Conservation (phyloP, 2,329 filamentous ascomycete genomes). For the Cercospora zeina region DNA sequence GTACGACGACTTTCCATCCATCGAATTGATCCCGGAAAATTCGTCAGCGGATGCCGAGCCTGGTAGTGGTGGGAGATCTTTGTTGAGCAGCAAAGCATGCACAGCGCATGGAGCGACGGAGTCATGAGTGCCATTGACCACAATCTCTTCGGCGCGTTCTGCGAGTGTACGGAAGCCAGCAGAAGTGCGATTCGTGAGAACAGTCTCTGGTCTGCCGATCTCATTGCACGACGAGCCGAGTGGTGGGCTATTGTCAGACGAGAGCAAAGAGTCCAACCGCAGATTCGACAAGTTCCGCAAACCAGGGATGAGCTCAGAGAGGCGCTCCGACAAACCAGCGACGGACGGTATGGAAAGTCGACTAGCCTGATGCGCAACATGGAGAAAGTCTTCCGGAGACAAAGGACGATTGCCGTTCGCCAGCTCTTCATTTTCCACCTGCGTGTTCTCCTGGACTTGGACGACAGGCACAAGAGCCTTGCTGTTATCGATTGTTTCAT, state of each 20-base stretch:
- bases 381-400: constrained; percentile 47
- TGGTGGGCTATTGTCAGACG: constrained; percentile 41
- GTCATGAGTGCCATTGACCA: constrained; percentile 42
- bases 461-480: constrained; percentile 31
- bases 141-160: constrained; percentile 43
- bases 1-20: constrained; percentile 34
- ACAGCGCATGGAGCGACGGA: constrained; percentile 32
- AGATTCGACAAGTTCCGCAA: constrained; percentile 42
- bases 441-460: constrained; percentile 33
- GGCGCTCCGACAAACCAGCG: constrained; percentile 47
- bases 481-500: constrained; percentile 21
- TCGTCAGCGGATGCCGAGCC: constrained; percentile 34
- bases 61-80: constrained; percentile 42
- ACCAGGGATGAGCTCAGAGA: constrained; percentile 50
- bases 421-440: constrained; percentile 27
- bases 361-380: constrained; percentile 47
- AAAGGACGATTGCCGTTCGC: constrained; percentile 37
- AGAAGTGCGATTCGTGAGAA: constrained; percentile 41
- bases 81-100: constrained; percentile 35
- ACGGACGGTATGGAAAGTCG: constrained; percentile 51
- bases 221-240: constrained; percentile 31
- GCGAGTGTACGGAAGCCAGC: constrained; percentile 43
- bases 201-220: constrained; percentile 36
- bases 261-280: constrained; percentile 42
- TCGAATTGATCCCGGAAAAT: constrained; percentile 29